Evolutionary conservation across 768 basidiomycete genomes (phyloP), one percentile per base, ranked within the genome.

Genomic region (Podaxis carcinomalis): DNA sequence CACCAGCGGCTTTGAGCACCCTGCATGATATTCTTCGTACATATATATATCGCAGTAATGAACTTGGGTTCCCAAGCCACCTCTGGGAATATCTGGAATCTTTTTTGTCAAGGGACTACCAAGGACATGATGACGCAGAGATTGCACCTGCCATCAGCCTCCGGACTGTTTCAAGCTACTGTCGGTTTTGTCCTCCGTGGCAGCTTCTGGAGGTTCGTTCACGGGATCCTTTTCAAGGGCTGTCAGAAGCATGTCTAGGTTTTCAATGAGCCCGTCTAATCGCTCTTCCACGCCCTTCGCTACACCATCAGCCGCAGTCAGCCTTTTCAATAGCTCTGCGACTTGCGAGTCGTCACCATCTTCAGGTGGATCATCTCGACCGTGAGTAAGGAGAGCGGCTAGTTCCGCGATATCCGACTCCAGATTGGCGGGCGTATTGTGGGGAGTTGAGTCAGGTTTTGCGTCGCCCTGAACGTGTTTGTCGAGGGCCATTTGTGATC

Each of bases 211-310:
- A 1, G 51, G 35, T 27, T 54, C 28, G 21, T 56, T 54, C 27
- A 62, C 61, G 0, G 52, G 23, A 25, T 56, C 61, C 3, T 39
- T 49, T 58, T 81, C 81, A 21, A 90, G 72, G 10, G 69, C 70
- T 4, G 72, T 70, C 14, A 91, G 68, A 6, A 91, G 71, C 10
- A 64, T 65, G 68, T 90, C 87, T 61, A 91, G 72, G 54, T 82
- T 82, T 47, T 68, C 78, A 56, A 92, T 72, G 36, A 92, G 73
- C 19, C 69, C 77, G 67, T 92, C 88, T 44, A 92, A 73, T 64
- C 80, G 82, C 59, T 69, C 69, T 67, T 92, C 90, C 50, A 92
- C 78, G 2, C 78, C 85, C 35, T 75, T 68, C 2, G 89, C 90
- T 64, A 90, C 68, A 35, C 77, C 78, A 63, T 86, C 78, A 4